Conservation (phyloP, 148 eudicot species). For the Silene conica region DNA sequence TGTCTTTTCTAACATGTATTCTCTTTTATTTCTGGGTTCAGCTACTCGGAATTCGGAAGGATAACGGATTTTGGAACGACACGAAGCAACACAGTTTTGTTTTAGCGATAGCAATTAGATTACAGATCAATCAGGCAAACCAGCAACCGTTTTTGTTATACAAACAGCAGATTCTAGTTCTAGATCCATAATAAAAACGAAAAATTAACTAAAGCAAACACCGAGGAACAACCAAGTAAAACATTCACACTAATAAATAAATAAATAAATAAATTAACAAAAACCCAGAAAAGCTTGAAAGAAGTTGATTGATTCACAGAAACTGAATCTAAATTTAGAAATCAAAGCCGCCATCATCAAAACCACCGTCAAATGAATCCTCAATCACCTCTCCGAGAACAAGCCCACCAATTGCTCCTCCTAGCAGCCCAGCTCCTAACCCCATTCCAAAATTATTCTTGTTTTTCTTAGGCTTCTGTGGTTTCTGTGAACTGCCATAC, state of each 20-base stretch:
- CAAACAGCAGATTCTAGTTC: too few relatives aligned
- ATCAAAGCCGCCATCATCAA: conserved; percentile 27
- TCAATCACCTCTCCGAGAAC: conserved; percentile 43
- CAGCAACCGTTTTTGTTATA: too few relatives aligned
- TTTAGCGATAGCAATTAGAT: too few relatives aligned
- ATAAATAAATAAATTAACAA: neutral
- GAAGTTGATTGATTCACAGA: neutral
- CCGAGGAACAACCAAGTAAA: neutral
- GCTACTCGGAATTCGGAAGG: too few relatives aligned
- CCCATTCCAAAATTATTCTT: conserved; percentile 30
- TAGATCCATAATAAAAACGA: too few relatives aligned
- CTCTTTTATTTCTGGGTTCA: too few relatives aligned
- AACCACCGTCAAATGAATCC: conserved; percentile 26
- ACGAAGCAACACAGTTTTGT: too few relatives aligned
- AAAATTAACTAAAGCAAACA: neutral
- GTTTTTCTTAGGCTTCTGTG: conserved; percentile 37
- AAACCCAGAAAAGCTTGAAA: neutral
- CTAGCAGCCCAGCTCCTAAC: conserved; percentile 44
- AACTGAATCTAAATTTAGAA: conserved; percentile 8
- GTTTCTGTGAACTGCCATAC: conserved; percentile 19
- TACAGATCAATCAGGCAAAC: too few relatives aligned
- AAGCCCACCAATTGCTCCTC: conserved; percentile 49
- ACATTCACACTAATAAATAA: neutral
- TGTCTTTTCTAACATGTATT: too few relatives aligned
- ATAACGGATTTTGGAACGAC: too few relatives aligned